Evolutionary conservation across 1,284 basidiomycete genomes (phyloP).

Genomic region (Anthracocystis panici-leucophaei): DNA sequence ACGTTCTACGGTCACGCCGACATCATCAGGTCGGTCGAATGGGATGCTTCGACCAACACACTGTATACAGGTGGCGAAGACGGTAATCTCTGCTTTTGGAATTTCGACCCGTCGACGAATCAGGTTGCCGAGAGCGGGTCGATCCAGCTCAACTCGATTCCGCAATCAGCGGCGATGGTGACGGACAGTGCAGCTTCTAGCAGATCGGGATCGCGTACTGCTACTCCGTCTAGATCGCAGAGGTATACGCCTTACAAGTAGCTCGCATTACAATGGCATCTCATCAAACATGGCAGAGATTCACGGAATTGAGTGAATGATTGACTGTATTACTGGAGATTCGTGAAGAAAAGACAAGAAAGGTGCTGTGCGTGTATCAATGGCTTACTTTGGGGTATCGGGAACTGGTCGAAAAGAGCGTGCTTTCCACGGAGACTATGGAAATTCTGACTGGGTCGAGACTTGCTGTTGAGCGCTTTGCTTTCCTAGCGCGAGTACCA

Average conservation of each 20-base stretch:
- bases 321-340: conserved; percentile 7
- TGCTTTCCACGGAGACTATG: background rate
- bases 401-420: background rate
- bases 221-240: conserved; percentile 21
- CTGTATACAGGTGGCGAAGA: conserved; percentile 62
- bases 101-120: conserved; percentile 17
- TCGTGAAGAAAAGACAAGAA: background rate
- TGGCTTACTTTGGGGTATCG: conserved; percentile 11
- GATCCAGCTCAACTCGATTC: conserved; percentile 11
- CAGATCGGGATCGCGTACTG: conserved; percentile 27
- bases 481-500: conserved; percentile 15
- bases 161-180: conserved; percentile 3
- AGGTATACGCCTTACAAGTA: conserved; percentile 48
- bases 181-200: conserved; percentile 10
- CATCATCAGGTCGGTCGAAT: conserved; percentile 56
- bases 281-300: background rate
- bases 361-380: conserved; percentile 3
- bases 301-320: conserved; percentile 1
- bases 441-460: background rate
- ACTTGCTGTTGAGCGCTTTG: too few species aligned
- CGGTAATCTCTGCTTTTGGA: conserved; percentile 57
- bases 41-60: conserved; percentile 34
- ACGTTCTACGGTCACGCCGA: conserved; percentile 54
- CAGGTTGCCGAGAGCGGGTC: conserved; percentile 4
- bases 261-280: background rate